Evolutionary conservation across 2,329 filamentous ascomycete species (phyloP).

Genomic region (Neurospora sp.): DNA sequence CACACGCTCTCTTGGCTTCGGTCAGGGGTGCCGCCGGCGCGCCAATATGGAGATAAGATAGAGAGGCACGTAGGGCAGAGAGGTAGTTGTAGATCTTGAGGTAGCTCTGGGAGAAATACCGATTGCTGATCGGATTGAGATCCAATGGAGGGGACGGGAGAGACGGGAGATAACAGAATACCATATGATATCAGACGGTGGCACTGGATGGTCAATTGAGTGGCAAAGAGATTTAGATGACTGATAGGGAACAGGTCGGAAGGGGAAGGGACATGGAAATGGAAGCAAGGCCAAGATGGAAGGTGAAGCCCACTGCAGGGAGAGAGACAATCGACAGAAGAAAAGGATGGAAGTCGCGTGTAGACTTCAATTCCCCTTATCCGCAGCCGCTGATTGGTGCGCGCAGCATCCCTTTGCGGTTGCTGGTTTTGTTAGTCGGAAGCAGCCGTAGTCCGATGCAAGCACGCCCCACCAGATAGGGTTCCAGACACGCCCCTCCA

Average conservation of each 20-base stretch:
- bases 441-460: slow-evolving; percentile 10
- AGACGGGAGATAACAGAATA: neutral
- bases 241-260: neutral
- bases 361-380: slow-evolving; percentile 10
- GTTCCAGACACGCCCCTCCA: slow-evolving; percentile 1
- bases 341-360: neutral
- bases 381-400: slow-evolving; percentile 8
- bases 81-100: neutral
- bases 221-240: neutral
- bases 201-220: neutral
- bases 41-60: neutral
- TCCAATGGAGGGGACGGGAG: neutral
- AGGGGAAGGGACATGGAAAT: neutral
- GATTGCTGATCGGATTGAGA: neutral
- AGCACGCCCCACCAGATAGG: neutral
- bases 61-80: neutral
- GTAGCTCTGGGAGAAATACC: neutral
- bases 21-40: neutral
- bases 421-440: slow-evolving; percentile 4
- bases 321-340: neutral
- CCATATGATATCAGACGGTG: neutral
- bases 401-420: neutral
- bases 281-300: neutral
- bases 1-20: neutral
- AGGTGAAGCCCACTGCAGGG: neutral